Base-by-base conservation (phyloP, 2,329 filamentous ascomycete genomes). In the Trichoderma endophyticum region DNA sequence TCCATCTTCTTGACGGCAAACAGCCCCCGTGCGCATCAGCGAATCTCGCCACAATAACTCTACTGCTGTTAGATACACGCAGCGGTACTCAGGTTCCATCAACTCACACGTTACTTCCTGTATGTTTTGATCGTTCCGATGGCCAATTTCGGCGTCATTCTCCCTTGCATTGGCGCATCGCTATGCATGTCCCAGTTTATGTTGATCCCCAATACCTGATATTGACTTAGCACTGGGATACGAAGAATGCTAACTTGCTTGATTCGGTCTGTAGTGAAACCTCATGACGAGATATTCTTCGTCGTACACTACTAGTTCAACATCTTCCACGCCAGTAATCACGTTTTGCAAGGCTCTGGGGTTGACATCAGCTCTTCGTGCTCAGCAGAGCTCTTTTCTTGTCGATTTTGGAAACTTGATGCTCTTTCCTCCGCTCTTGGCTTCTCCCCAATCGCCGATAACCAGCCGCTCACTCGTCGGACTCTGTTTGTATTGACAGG, bases 1-100 rank as follows among this genome's bases (percentile, higher is more conserved):
- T 73, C 75, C 73, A 74, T 77, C 73, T 75, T 73, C 72, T 74
- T 77, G 73, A 69, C 73, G 75, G 62, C 65, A 62, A 76, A 74
- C 59, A 73, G 72, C 70, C 74, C 72, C 65, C 18, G 24, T 34
- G 73, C 73, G 60, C 72, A 72, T 73, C 71, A 77, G 75, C 75
- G 72, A 73, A 60, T 60, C 54, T 39, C n/a, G 68, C 39, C 48
- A 65, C 62, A 56, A 67, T 59, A 39, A 36, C 34, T 51, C 21
- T 65, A 71, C 74, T 64, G 36, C 59, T 54, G 48, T 59, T 61
- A 71, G 48, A 67, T 32, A 63, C 64, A 39, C 48, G 69, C 39
- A 43, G 39, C 15, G 15, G 3, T 43, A n/a, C 39, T 43, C 39
- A 67, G 26, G 28, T 48, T 26, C 24, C 34, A 28, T 54, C 66